Base-by-base conservation (phyloP, 768 basidiomycete species). In the Erythrobasidium yunnanense region DNA sequence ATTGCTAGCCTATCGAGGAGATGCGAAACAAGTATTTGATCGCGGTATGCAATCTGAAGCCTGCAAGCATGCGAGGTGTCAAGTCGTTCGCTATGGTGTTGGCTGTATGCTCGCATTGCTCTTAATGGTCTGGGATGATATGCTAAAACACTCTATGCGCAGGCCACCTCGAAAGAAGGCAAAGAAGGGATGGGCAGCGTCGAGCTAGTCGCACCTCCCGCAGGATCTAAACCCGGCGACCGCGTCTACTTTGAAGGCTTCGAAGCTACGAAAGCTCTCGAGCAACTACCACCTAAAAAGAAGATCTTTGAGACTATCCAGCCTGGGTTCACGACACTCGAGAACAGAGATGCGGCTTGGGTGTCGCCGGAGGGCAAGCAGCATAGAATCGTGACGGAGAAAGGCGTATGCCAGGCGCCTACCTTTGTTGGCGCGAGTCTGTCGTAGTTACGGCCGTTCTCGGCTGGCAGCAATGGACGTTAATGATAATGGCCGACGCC, bases 61-160 rank as follows among this genome's bases (percentile, higher is more conserved):
- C 93, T 3, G 93, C 87, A 5, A 85, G 81, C 70, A 97, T 99
- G 93, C 85, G 93, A 66, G 95, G 95, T 1, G 85, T 99, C 71
- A 97, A 96, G 79, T 93, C 90, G 67, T 93, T 87, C 73, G 95
- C 91, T 32, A 97, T 99, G 95, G 87, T 99, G 35, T 85, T 99
- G 68, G 87, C 86, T 73, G 90, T 90, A 23, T 22, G 60, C 49
- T 13, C 23, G 76, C 51, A 84, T 76, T 8, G 2, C 18, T 8
- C 27, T 53, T 57, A 20, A 20, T 27, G 52, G 17, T 22, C 25
- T 32, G 18, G 35, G 53, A 25, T 57, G 1, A 35, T 27, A 23
- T 56, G 5, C 29, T 15, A 72, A 34, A 35, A 6, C 29, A 55
- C 2, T 49, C n/a, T 29, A 8, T 18, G 13, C 11, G 1, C 69